Percentiles rank a stretch among this genome's conserved stretches.
These are phyloP conservation scores for Cordyceps farinosa DNA, from an alignment of 2,329 filamentous ascomycete genomes.

Conservation along the genomic window DNA sequence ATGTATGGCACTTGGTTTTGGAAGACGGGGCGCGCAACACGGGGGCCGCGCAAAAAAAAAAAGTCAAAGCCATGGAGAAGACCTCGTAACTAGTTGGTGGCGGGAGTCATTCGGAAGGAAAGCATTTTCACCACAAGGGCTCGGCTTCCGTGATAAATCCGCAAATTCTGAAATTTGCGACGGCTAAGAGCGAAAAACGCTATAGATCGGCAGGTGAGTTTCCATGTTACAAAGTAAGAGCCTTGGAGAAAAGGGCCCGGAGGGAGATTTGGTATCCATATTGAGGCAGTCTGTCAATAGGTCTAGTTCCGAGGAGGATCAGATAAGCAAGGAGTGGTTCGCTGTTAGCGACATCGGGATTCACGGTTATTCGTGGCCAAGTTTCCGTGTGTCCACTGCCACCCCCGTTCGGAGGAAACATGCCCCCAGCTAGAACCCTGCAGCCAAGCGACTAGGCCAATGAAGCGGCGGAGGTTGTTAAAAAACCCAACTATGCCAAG, in stretches of 20 bases:
- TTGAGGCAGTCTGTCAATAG: background rate
- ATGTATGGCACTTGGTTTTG: background rate
- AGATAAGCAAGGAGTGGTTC: background rate
- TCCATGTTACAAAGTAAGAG: background rate
- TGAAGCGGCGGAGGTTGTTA: too few relatives aligned
- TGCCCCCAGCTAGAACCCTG: too few relatives aligned
- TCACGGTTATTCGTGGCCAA: background rate
- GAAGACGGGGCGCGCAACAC: too few relatives aligned
- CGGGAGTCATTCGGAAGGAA: background rate
- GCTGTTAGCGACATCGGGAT: background rate
- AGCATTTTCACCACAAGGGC: background rate
- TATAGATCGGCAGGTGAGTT: background rate
- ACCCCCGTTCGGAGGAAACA: background rate
- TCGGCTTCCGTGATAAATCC: background rate
- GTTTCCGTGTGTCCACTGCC: background rate
- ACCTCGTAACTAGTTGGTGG: background rate
- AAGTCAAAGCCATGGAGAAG: too few relatives aligned
- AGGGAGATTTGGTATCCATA: background rate
- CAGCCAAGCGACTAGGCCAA: too few relatives aligned
- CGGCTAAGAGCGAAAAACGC: background rate
- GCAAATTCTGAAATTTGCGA: background rate
- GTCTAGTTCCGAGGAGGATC: background rate
- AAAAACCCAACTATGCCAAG: too few relatives aligned
- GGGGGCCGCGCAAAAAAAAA: background rate
- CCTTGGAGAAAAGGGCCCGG: too few relatives aligned